phyloP scores from a whole-genome alignment of 345 rosid genomes.

The Conringia planisiliqua region DNA sequence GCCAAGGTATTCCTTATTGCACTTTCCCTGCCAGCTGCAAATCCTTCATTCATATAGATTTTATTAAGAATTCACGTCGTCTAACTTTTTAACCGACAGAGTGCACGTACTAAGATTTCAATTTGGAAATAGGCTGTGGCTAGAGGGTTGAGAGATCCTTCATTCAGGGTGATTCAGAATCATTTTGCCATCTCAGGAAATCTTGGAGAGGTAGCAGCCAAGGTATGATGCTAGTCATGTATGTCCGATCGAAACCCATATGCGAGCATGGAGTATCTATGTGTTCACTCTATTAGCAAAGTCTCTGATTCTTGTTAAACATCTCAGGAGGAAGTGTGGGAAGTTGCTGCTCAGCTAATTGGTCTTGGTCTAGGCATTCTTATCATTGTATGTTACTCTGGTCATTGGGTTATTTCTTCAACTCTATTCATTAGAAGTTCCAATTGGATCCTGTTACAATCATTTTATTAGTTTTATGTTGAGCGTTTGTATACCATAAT shows the following conservation, averaged over 20 bases:
- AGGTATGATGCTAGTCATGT: constrained; percentile 49
- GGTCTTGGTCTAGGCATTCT: constrained; percentile 86
- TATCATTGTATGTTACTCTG: constrained; percentile 55
- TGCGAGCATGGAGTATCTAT: not conserved
- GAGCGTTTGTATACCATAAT: constrained; percentile 20
- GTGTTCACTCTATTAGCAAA: not conserved
- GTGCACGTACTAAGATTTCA: not conserved
- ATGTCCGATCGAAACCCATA: not conserved
- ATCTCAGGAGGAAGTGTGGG: constrained; percentile 98
- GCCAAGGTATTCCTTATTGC: constrained; percentile 60
- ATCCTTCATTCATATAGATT: not conserved
- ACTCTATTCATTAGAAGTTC: not conserved
- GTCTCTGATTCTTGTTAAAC: constrained; percentile 10
- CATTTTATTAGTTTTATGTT: not conserved
- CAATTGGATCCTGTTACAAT: not conserved
- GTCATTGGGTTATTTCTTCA: not conserved
- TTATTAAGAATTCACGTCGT: not conserved
- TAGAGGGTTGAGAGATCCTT: constrained; percentile 93
- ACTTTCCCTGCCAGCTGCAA: not conserved
- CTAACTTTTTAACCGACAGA: not conserved
- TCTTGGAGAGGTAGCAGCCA: constrained; percentile 94
- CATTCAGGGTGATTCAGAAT: constrained; percentile 87
- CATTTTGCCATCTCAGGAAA: constrained; percentile 88
- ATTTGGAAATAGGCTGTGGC: constrained; percentile 72
- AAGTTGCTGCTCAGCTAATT: constrained; percentile 89